Conservation (phyloP, 176 grass and related monocot genomes). For the Oryza brachyantha region DNA sequence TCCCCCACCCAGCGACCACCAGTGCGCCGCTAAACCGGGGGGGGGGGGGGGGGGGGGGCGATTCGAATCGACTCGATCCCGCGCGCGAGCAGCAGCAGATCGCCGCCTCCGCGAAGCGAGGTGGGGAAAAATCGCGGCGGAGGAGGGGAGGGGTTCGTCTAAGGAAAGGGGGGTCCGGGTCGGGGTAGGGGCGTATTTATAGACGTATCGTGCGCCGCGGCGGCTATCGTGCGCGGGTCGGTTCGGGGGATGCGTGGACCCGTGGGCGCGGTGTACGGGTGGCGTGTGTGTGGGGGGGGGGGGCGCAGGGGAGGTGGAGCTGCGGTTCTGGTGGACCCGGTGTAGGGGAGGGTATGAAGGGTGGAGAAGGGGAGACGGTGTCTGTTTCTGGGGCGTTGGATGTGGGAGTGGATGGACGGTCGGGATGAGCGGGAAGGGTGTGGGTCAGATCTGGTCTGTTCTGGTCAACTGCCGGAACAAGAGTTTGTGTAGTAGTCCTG, state of each 20-base stretch:
- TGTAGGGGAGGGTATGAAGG: not conserved
- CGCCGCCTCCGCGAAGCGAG: not conserved
- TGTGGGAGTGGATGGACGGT: slow-evolving; percentile 26
- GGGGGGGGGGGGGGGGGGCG: no score
- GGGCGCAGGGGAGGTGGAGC: no score
- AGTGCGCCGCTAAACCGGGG: no score
- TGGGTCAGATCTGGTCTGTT: no score
- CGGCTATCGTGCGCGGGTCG: slow-evolving; percentile 9
- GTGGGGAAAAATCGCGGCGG: not conserved
- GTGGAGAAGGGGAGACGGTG: not conserved
- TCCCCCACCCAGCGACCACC: no score
- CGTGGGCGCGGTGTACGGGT: not conserved
- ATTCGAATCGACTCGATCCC: not conserved
- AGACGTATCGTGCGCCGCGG: slow-evolving; percentile 29
- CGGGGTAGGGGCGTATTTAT: slow-evolving; percentile 50
- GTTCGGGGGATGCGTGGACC: not conserved
- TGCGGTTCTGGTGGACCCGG: slow-evolving; percentile 5
- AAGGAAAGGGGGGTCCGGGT: not conserved
- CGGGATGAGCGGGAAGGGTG: no score
- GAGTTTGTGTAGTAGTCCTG: no score
- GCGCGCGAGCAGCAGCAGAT: no score
- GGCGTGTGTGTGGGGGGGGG: no score
- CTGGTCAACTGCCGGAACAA: no score
- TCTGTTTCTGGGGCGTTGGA: fast-evolving
- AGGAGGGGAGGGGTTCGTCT: slow-evolving; percentile 26